Base-by-base conservation (phyloP, 768 basidiomycete genomes). In the Paxillus rubicundulus region DNA sequence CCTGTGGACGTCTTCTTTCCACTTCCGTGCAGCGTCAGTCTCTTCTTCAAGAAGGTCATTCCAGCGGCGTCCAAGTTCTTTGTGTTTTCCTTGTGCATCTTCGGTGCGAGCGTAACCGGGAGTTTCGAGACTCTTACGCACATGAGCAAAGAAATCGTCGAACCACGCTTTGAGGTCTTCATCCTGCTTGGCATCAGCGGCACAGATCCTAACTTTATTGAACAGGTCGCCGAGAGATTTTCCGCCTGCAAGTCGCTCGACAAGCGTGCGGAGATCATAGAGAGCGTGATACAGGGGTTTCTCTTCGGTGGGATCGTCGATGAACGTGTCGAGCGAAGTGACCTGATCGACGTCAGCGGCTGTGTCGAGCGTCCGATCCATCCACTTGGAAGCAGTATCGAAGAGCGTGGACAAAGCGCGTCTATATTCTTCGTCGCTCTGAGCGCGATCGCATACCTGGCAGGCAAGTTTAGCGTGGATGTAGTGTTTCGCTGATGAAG, bases 371-470 rank as follows among this genome's bases (percentile, higher is more conserved):
- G 78, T 72, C 36, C 70, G 67, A 51, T 79, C 72, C 30, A 87
- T 60, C 66, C 87, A 84, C 53, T 82, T 81, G 54, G 82, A 78
- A 2, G 80, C 62, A 44, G 82, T 72, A 43, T 70, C 68, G 58
- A 89, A 82, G 27, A 88, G 63, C 3, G 81, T 84, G 39, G 79
- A 70, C 41, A 89, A 68, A 1, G 86, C 70, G 2, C 75, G 67
- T 47, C 77, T 78, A 53, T 87, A 89, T 9, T 78, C 72, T 6
- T 78, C 70, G 57, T 89, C 82, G 9, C 75, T 74, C 54, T 84
- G 82, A 2, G 85, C 85, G 24, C 82, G 81, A 49, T 85, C 82
- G 58, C 77, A 82, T 8, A 87, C 75, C 87, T 86, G 49, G 1
- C 2, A 1, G n/a, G 17, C 3, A 12, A 4, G 34, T 53, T 10